Evolutionary conservation across 169 alveolate species (phyloP), one percentile per base, ranked within the genome.

Genomic region (Cryptosporidium sp.): DNA sequence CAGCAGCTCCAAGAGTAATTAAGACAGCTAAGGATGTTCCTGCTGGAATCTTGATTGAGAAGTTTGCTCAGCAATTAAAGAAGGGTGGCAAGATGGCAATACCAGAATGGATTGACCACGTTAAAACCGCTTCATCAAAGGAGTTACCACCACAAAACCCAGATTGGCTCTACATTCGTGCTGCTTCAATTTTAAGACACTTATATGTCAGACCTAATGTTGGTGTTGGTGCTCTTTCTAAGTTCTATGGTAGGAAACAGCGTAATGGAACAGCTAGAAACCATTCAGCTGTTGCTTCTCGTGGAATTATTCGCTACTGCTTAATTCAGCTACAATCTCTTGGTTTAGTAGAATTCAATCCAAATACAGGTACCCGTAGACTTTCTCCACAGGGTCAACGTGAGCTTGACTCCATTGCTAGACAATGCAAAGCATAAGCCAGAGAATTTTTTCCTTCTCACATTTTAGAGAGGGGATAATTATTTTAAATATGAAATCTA

Each of bases 161-260:
- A 31, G 99, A 98, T 92, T 98, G 99, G 99, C 95, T 97, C 84
- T 98, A 95, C 96, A 89, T 96, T 21, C 95, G 99, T 92, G 98
- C 99, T 45, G 99, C 99, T 9, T 97, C 99, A 58, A 94, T 98
- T 48, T 95, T 98, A 84, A 96, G 99, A 73, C 97, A 96, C 89
- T 74, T 98, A 52, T 98, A 97, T 94, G 93, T 97, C 91, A 96
- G 97, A 92, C 98, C 98, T 18, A 97, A 96, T 91, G 93, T 93
- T 71, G 99, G 99, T 59, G 95, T 97, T 55, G 97, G 97, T 41
- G 93, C 96, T 52, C 95, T 97, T 51, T 94, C 97, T 86, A 96
- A 96, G 93, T 96, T 95, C 70, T 98, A 94, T 94, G 97, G 99
- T 91, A 95, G 97, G 74, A 96, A 93, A 58, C 95, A 94, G 85